Base-by-base conservation (phyloP, 768 basidiomycete species). In the Porpolomopsis calyptriformis region DNA sequence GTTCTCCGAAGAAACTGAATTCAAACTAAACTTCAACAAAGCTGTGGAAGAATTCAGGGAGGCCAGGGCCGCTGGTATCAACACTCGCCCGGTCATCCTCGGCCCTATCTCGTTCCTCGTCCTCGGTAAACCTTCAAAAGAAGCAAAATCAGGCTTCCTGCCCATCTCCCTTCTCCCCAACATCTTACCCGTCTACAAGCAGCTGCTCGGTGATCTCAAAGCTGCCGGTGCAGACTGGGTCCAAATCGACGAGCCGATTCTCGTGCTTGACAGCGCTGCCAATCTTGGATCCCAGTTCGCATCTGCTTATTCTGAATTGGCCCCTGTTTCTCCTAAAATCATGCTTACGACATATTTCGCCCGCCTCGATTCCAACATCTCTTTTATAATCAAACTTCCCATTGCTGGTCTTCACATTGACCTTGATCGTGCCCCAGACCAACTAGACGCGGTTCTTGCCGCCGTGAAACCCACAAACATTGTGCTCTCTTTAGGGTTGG, bases 21-120 rank as follows among this genome's bases (percentile, higher is more conserved):
- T 98, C 80, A 91, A 94, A 70, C 73, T 99, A 62, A 78, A 84
- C 71, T 82, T 81, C 71, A 94, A 94, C 84, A 96, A 97, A 75
- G 80, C 85, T 39, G 78, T 98, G 50, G 82, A 83, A 57, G 90
- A 96, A 64, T 98, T 78, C 74, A 80, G 85, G 53, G 96, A 99
- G 72, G 96, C 96, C 47, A 82, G 94, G 73, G 85, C 72, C 36
- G 77, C 78, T 52, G 96, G 96, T 52, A 70, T 97, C 61, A 69
- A 64, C 52, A 98, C 96, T 54, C 92, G 96, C 58, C 96, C 96
- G 33, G 96, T 99, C 48, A 67, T 99, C 56, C 78, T 98, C 55
- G 96, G 96, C 46, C 96, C 96, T 52, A 70, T 99, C 64, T 87
- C 93, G 61, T 97, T 86, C 80, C 85, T 99, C 52, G 73, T 82